A percentile compares a stretch with the other conserved stretches of the same genome.
phyloP scores from a whole-genome alignment of 495 filamentous ascomycete genomes.

The Lasiosphaeria miniovina region DNA sequence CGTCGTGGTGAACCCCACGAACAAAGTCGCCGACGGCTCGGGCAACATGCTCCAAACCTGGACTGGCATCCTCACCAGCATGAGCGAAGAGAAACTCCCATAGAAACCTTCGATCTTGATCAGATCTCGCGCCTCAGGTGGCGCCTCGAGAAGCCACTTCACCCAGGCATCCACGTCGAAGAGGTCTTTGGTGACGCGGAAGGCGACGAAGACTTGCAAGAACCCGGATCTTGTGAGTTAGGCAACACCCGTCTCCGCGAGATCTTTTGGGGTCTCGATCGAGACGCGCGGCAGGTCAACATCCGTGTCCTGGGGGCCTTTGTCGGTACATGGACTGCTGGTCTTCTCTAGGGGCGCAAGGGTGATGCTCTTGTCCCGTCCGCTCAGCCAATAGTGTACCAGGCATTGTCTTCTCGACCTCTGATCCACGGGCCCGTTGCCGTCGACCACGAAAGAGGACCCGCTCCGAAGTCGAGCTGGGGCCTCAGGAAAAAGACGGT shows the following conservation, averaged over 20 bases:
- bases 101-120: constrained; percentile 1
- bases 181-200: neutral
- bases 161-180: neutral
- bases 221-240: neutral
- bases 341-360: neutral
- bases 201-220: neutral
- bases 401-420: neutral
- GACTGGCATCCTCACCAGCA: neutral
- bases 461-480: neutral
- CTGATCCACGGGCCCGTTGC: neutral
- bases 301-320: no score
- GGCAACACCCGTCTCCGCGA: neutral
- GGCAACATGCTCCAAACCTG: neutral
- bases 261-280: no score
- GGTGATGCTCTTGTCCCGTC: neutral
- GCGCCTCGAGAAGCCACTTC: neutral
- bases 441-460: neutral
- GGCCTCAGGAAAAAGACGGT: neutral
- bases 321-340: no score
- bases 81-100: neutral
- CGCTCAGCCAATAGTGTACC: neutral
- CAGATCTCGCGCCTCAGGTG: neutral
- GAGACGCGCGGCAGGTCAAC: no score
- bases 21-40: neutral
- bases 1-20: constrained; percentile 5